Conservation (phyloP, 805 yeast genomes). For the Saturnispora silvae region DNA sequence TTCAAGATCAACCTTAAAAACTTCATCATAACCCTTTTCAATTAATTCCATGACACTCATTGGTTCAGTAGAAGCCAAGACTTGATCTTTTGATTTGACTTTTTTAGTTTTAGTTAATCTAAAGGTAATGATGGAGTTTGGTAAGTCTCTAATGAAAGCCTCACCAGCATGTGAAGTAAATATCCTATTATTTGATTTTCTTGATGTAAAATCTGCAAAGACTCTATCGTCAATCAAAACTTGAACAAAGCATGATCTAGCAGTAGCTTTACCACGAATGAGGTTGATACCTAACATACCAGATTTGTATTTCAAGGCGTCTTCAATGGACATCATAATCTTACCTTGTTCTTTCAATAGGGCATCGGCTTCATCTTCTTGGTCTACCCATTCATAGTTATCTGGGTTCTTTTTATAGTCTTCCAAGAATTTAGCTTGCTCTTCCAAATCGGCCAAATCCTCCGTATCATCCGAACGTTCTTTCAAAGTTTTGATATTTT, state of each 20-base stretch:
- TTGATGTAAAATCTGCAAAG: slow-evolving; percentile 46
- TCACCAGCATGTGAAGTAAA: slow-evolving; percentile 40
- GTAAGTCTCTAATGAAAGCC: slow-evolving; percentile 61
- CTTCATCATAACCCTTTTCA: slow-evolving; percentile 34
- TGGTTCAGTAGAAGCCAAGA: slow-evolving; percentile 43
- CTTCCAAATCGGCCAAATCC: slow-evolving; percentile 31
- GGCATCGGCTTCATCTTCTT: slow-evolving; percentile 25
- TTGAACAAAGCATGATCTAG: slow-evolving; percentile 41
- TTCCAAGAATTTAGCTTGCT: slow-evolving; percentile 40
- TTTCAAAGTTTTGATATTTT: slow-evolving; percentile 33
- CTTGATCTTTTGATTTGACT: slow-evolving; percentile 36
- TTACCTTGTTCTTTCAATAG: slow-evolving; percentile 28
- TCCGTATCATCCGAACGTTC: slow-evolving; percentile 29
- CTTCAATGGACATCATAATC: slow-evolving; percentile 38
- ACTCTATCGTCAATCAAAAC: slow-evolving; percentile 54
- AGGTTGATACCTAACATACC: slow-evolving; percentile 54
- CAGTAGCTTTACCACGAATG: slow-evolving; percentile 37
- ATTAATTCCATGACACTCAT: slow-evolving; percentile 46
- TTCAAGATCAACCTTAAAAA: slow-evolving; percentile 33
- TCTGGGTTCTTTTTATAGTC: slow-evolving; percentile 46
- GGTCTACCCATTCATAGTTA: slow-evolving; percentile 54
- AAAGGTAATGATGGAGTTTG: slow-evolving; percentile 45
- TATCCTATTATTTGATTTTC: slow-evolving; percentile 36
- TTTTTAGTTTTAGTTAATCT: slow-evolving; percentile 45
- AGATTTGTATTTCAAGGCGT: slow-evolving; percentile 44